phyloP scores from a whole-genome alignment of 148 eudicot species.

The Rhododendron griersonianum region DNA sequence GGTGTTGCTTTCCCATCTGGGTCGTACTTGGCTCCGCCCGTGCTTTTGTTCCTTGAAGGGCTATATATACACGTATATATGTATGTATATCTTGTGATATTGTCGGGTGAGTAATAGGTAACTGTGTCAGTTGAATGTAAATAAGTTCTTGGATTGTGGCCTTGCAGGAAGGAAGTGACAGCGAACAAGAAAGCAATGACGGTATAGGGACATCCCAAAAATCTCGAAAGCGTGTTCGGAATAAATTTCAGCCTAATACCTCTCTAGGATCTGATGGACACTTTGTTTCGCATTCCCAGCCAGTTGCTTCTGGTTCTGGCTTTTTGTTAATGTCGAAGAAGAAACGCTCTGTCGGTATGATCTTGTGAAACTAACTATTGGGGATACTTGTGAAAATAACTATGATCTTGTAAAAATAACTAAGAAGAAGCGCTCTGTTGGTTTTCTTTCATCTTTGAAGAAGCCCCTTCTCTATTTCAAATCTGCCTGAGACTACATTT shows the following conservation, averaged over 20 bases:
- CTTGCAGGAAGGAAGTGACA: slow-evolving; percentile 81
- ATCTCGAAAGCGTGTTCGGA: slow-evolving; percentile 68
- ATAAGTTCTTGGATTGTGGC: slow-evolving; percentile 8
- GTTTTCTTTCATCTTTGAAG: not conserved
- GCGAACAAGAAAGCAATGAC: slow-evolving; percentile 95
- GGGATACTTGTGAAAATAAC: not conserved
- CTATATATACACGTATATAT: not conserved
- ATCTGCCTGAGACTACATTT: not conserved
- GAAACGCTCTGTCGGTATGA: slow-evolving; percentile 77
- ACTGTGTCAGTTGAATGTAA: not conserved
- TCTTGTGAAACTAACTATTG: slow-evolving; percentile 11
- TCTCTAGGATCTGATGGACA: slow-evolving; percentile 40
- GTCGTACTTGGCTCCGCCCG: not conserved
- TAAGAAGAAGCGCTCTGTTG: not conserved
- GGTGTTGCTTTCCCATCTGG: not conserved
- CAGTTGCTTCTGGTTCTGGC: slow-evolving; percentile 55
- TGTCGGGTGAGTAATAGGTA: not conserved
- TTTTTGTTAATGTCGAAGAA: slow-evolving; percentile 73
- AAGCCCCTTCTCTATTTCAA: slow-evolving; percentile 3
- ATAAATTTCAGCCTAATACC: slow-evolving; percentile 41
- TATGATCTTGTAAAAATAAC: not conserved
- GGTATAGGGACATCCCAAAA: slow-evolving; percentile 58
- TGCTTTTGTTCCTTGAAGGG: not conserved
- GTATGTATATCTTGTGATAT: not conserved
- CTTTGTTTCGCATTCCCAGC: slow-evolving; percentile 37